phyloP scores from a whole-genome alignment of 768 basidiomycete species.

The Amyloporia xantha region DNA sequence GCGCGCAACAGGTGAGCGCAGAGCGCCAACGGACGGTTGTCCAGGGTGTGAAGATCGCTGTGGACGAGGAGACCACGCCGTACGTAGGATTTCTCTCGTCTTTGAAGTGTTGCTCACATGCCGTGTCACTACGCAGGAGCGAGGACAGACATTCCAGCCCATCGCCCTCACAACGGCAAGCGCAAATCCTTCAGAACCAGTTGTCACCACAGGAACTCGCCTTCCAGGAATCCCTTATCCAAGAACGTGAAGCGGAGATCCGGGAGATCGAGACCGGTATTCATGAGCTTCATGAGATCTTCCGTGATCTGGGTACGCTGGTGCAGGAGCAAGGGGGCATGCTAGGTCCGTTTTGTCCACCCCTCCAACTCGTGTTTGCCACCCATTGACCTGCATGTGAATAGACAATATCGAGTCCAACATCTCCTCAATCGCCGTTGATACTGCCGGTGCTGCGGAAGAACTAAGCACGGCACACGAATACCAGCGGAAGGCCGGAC shows the following conservation, averaged over 20 bases:
- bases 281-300: slow-evolving; percentile 93
- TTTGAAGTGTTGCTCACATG: not conserved
- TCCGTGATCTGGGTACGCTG: slow-evolving; percentile 90
- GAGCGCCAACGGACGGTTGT: slow-evolving; percentile 88
- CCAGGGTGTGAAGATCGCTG: slow-evolving; percentile 74
- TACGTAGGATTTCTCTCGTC: slow-evolving; percentile 11
- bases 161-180: slow-evolving; percentile 58
- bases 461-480: slow-evolving; percentile 87
- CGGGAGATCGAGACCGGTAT: slow-evolving; percentile 96
- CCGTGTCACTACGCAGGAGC: slow-evolving; percentile 3
- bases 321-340: slow-evolving; percentile 93
- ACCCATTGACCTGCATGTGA: not conserved
- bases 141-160: slow-evolving; percentile 24
- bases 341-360: slow-evolving; percentile 60
- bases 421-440: slow-evolving; percentile 76
- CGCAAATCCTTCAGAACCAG: slow-evolving; percentile 61
- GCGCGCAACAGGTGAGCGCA: slow-evolving; percentile 83
- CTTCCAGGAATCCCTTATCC: slow-evolving; percentile 92
- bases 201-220: slow-evolving; percentile 90
- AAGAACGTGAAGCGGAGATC: slow-evolving; percentile 92
- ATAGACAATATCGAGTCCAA: slow-evolving; percentile 95
- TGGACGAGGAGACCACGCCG: slow-evolving; percentile 60
- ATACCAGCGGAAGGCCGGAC: slow-evolving; percentile 91
- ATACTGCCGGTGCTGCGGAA: slow-evolving; percentile 76
- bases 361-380: not conserved